A percentile compares a stretch with the other conserved stretches of the same genome.
These are phyloP conservation scores for Polygonum maritimum DNA, from an alignment of 148 eudicot species.

Conservation along the genomic window DNA sequence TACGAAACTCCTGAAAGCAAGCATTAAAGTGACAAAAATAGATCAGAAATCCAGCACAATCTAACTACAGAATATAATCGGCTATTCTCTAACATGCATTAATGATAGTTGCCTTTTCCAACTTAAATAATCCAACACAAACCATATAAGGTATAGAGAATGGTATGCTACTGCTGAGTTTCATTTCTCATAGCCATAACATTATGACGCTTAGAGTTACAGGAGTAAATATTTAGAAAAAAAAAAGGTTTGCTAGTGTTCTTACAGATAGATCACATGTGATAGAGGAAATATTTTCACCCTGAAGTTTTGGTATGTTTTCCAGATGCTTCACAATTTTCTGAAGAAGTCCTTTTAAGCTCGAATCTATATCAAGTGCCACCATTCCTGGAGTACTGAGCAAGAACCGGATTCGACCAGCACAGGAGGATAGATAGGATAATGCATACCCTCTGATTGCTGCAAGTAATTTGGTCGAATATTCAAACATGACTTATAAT, in stretches of 20 bases:
- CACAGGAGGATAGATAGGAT: constrained; percentile 94
- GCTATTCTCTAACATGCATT: background rate
- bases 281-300: constrained; percentile 87
- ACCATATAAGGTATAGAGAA: background rate
- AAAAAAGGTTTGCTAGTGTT: background rate
- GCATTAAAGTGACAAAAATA: background rate
- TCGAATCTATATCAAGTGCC: constrained; percentile 89
- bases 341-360: constrained; percentile 77
- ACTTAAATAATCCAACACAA: background rate
- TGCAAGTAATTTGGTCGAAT: constrained; percentile 29
- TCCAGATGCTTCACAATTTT: constrained; percentile 92
- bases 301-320: constrained; percentile 90
- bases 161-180: background rate
- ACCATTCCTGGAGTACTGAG: constrained; percentile 97
- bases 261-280: constrained; percentile 96
- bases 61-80: background rate
- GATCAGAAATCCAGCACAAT: background rate
- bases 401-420: constrained; percentile 89
- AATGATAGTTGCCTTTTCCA: background rate
- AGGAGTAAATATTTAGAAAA: background rate
- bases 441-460: constrained; percentile 96
- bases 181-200: background rate
- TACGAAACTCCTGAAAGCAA: constrained; percentile 74
- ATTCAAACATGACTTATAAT: background rate
- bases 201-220: background rate